Conservation (phyloP, 495 filamentous ascomycete genomes). For the Lichenothelia convexa region DNA sequence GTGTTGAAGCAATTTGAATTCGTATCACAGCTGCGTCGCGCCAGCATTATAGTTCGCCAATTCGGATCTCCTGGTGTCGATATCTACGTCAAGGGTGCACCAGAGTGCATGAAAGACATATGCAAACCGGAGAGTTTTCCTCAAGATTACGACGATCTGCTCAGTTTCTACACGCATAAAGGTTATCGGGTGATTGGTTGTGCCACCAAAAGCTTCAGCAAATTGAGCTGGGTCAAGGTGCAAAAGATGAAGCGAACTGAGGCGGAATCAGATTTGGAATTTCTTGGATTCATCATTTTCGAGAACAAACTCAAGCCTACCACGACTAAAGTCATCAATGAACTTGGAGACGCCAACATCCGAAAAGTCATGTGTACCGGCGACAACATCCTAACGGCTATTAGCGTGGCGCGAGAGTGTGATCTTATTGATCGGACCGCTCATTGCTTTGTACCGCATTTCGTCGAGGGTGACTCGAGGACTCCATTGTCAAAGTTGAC, state of each 20-base stretch:
- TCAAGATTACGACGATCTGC: constrained; percentile 67
- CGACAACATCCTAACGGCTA: constrained; percentile 93
- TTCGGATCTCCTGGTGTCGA: constrained; percentile 64
- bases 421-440: constrained; percentile 59
- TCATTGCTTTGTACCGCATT: constrained; percentile 83
- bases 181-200: constrained; percentile 97
- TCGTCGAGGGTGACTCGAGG: constrained; percentile 49
- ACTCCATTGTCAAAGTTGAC: constrained; percentile 49
- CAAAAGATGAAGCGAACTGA: constrained; percentile 81
- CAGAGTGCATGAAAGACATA: constrained; percentile 88
- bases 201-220: constrained; percentile 70
- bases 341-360: constrained; percentile 72
- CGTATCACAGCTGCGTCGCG: constrained; percentile 80
- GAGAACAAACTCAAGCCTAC: constrained; percentile 92
- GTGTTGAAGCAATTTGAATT: constrained; percentile 86
- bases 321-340: constrained; percentile 57
- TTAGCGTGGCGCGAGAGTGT: constrained; percentile 92
- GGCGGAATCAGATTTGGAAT: constrained; percentile 65
- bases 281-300: constrained; percentile 93
- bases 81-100: constrained; percentile 91
- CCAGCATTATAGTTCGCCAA: constrained; percentile 79
- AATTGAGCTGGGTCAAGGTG: constrained; percentile 78
- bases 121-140: constrained; percentile 73
- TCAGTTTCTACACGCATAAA: constrained; percentile 79
- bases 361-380: constrained; percentile 94